phyloP scores from a whole-genome alignment of 208 protist genomes.

The Wallacemonas collosoma region DNA sequence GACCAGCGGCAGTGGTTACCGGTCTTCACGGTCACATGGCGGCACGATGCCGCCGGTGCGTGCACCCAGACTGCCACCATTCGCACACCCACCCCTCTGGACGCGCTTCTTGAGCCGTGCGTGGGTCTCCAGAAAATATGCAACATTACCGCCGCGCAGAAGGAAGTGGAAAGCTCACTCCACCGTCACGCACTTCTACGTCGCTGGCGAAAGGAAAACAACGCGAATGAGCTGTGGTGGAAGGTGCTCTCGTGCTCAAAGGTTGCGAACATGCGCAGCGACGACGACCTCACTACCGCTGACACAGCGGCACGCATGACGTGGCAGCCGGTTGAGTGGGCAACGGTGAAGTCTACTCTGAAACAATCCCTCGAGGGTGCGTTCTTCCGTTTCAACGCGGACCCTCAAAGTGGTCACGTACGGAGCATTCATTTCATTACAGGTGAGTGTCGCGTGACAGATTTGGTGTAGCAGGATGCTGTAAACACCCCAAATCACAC shows the following conservation, averaged over 20 bases:
- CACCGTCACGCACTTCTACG: slow-evolving; percentile 34
- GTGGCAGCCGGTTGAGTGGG: slow-evolving; percentile 66
- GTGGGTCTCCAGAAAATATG: slow-evolving; percentile 37
- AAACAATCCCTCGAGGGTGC: slow-evolving; percentile 18
- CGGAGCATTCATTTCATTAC: slow-evolving; percentile 33
- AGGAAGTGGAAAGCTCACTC: slow-evolving; percentile 47
- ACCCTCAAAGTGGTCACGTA: neutral
- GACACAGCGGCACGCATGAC: slow-evolving; percentile 12
- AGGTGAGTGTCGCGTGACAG: slow-evolving; percentile 27
- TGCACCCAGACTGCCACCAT: slow-evolving; percentile 6
- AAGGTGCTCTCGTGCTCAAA: slow-evolving; percentile 38
- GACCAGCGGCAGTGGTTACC: neutral
- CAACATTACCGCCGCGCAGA: slow-evolving; percentile 43
- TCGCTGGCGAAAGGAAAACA: slow-evolving; percentile 29
- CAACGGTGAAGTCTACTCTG: slow-evolving; percentile 27
- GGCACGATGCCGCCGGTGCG: neutral
- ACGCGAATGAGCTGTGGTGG: slow-evolving; percentile 43
- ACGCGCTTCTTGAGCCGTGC: slow-evolving; percentile 12
- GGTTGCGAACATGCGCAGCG: slow-evolving; percentile 14
- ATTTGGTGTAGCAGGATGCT: slow-evolving; percentile 15
- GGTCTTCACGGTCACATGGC: slow-evolving; percentile 17
- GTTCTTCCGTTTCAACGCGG: slow-evolving; percentile 38
- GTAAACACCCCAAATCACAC: neutral
- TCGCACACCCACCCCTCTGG: neutral
- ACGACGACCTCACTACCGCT: slow-evolving; percentile 2